Evolutionary conservation across 768 basidiomycete species (phyloP), one percentile per base, ranked within the genome.

Genomic region (Lentinula sp.): DNA sequence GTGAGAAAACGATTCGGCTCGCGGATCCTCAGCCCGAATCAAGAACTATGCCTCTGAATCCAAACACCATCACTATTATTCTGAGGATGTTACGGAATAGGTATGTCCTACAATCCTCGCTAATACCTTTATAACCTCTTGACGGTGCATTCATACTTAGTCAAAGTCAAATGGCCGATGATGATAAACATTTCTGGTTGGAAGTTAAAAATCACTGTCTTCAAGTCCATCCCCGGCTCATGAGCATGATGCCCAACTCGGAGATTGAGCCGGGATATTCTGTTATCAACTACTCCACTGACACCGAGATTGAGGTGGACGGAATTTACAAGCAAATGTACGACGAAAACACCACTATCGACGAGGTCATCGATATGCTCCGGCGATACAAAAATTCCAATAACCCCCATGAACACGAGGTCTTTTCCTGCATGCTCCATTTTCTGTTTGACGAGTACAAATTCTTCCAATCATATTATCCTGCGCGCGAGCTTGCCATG

Each of bases 391-490:
- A 95, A 70, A 84, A 82, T 54, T 95, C 95, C 35, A 80, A 84
- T 36, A 91, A 89, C 66, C 75, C 87, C 49, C 86, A 87, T 60
- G 95, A 98, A 66, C 93, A 96, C 71, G 94, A 98, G 75, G 85
- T 97, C 63, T 98, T 98, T 71, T 97, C 95, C n/a, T 98, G 95
- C 84, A 97, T 97, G 87, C 88, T 99, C 55, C 95, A 98, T 77
- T 96, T 97, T 80, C 85, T 99, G 48, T 98, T 99, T 75, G 97
- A 98, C 84, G 97, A 99, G 76, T 97, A 97, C 85, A 95, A 95
- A 69, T 99, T 98, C 81, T 97, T 98, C 85, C 93, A 96, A 70
- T 90, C 91, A 43, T 97, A 90, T 74, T 94, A 94, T 68, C 97
- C 97, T 28, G 81, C 91, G 42, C 90, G 95, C 65, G 95, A 98